A percentile compares a stretch with the other conserved stretches of the same genome.
Evolutionary conservation across 2,329 filamentous ascomycete species (phyloP).

Genomic region (Microdochium nivale): DNA sequence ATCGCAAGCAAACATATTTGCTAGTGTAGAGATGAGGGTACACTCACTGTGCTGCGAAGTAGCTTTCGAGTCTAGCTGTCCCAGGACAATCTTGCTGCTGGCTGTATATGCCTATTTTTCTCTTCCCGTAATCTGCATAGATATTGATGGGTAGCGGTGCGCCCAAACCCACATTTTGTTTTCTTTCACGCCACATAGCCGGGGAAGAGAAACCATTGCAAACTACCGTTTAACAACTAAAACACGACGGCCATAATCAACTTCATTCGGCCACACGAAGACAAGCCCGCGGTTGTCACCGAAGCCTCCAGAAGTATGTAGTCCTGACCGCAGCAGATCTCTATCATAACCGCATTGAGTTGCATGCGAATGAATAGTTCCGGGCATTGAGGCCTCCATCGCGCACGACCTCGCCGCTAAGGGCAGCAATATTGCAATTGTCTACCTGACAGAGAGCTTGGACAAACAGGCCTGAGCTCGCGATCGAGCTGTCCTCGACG

Average conservation of each 20-base stretch:
- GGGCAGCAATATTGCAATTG: slow-evolving; percentile 48
- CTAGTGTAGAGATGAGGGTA: too few relatives aligned
- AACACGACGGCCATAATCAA: not conserved
- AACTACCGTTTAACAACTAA: not conserved
- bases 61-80: too few relatives aligned
- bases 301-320: slow-evolving; percentile 36
- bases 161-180: too few relatives aligned
- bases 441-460: slow-evolving; percentile 50
- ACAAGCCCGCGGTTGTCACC: slow-evolving; percentile 40
- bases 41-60: too few relatives aligned
- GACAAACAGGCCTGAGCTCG: slow-evolving; percentile 37
- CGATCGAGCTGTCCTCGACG: slow-evolving; percentile 33
- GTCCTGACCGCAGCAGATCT: too few relatives aligned
- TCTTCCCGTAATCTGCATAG: too few relatives aligned
- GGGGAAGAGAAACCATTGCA: too few relatives aligned
- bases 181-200: too few relatives aligned
- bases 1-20: too few relatives aligned
- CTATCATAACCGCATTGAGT: not conserved
- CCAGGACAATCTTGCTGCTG: too few relatives aligned
- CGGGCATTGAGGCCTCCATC: slow-evolving; percentile 53
- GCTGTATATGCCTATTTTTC: too few relatives aligned
- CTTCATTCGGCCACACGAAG: slow-evolving; percentile 20
- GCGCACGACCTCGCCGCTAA: slow-evolving; percentile 49
- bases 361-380: not conserved
- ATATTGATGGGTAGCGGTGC: too few relatives aligned